phyloP scores from a whole-genome alignment of 116 monocot species.

The Iris pallida region DNA sequence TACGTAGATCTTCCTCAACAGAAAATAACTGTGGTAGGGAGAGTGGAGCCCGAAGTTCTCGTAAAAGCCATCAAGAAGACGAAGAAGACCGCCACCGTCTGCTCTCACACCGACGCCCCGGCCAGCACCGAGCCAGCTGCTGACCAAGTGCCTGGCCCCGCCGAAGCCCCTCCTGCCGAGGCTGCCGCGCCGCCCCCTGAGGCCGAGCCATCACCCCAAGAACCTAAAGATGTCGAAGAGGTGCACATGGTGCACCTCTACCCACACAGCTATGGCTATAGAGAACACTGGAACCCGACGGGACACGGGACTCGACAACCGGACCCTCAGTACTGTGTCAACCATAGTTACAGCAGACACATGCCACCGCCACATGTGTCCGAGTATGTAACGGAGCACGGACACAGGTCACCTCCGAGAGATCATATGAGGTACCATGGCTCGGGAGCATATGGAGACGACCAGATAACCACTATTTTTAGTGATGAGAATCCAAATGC shows the following conservation, averaged over 20 bases:
- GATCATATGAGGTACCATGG: neutral
- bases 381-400: neutral
- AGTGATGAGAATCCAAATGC: slow-evolving; percentile 97
- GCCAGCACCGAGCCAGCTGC: slow-evolving; percentile 9
- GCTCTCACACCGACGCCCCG: slow-evolving; percentile 32
- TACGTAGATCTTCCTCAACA: slow-evolving; percentile 46
- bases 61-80: slow-evolving; percentile 75
- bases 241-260: slow-evolving; percentile 58
- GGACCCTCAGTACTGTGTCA: slow-evolving; percentile 25
- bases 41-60: slow-evolving; percentile 55
- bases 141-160: slow-evolving; percentile 12
- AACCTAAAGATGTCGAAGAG: slow-evolving; percentile 21
- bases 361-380: neutral
- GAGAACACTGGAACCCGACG: slow-evolving; percentile 28
- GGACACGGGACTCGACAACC: neutral
- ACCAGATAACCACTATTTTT: slow-evolving; percentile 51
- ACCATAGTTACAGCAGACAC: slow-evolving; percentile 42
- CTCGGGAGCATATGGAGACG: neutral
- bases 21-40: slow-evolving; percentile 67
- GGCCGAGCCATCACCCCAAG: slow-evolving; percentile 7
- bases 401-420: neutral
- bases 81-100: slow-evolving; percentile 54
- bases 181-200: neutral
- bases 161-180: slow-evolving; percentile 5
- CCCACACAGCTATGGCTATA: slow-evolving; percentile 23